phyloP scores from a whole-genome alignment of 495 filamentous ascomycete species.

The Astrothelium subdiscretum region DNA sequence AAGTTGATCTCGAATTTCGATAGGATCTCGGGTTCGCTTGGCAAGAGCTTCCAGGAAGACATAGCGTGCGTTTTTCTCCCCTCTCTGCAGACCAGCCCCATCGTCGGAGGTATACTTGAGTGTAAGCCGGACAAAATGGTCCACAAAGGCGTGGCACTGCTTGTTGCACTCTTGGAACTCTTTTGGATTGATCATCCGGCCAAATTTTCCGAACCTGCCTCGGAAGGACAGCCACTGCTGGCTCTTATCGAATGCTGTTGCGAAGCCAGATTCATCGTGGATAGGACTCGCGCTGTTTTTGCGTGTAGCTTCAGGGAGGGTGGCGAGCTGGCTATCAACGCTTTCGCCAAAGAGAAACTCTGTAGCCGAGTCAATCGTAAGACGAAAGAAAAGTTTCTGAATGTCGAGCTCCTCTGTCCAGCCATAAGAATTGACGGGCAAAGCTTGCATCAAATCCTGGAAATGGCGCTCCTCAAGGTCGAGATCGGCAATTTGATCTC shows the following conservation, averaged over 20 bases:
- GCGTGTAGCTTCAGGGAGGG: constrained; percentile 9
- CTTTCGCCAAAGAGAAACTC: constrained; percentile 76
- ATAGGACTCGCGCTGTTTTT: neutral
- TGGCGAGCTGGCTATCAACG: constrained; percentile 44
- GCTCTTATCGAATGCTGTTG: constrained; percentile 19
- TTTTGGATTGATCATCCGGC: constrained; percentile 26
- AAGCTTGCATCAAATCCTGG: constrained; percentile 17
- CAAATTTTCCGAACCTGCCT: constrained; percentile 28
- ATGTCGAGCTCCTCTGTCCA: constrained; percentile 51
- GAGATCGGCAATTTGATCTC: constrained; percentile 69
- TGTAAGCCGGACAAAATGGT: constrained; percentile 58
- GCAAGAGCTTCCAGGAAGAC: constrained; percentile 76
- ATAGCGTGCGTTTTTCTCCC: constrained; percentile 34
- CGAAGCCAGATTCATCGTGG: constrained; percentile 15
- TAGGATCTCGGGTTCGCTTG: constrained; percentile 59
- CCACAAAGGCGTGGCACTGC: constrained; percentile 35
- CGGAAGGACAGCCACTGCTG: constrained; percentile 13
- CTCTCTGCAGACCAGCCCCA: constrained; percentile 53
- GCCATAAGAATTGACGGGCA: constrained; percentile 15
- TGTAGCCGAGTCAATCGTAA: constrained; percentile 71
- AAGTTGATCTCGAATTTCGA: constrained; percentile 65
- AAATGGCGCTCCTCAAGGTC: constrained; percentile 71
- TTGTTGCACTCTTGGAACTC: constrained; percentile 51
- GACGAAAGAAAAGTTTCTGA: constrained; percentile 62
- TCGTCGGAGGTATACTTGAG: constrained; percentile 41